Evolutionary conservation across 805 yeast genomes (phyloP), one percentile per base, ranked within the genome.

Genomic region (Saturnispora ahearnii): DNA sequence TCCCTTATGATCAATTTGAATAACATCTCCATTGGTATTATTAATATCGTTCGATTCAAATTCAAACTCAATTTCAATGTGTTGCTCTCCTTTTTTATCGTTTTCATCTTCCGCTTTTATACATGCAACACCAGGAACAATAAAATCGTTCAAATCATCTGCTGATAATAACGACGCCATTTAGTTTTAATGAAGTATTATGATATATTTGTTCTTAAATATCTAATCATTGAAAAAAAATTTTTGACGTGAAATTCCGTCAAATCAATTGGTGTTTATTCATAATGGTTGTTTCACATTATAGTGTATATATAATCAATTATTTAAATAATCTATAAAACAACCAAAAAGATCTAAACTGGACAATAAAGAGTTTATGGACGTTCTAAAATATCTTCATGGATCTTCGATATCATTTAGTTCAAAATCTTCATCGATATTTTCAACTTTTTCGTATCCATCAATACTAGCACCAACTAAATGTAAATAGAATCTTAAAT

Each of bases 41-140:
- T 37, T 74, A 73, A 26, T 26, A 26, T 26, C 29, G 29, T 3
- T 86, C 87, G 41, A 73, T 71, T 22, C 64, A 60, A 51, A 77
- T 83, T 80, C 86, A 3, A 70, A 42, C 34, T 61, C 63, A 15
- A 52, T 47, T 37, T 61, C 63, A n/a, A 52, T 46, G 26, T 55
- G 50, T 5, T 41, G 32, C 18, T 15, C 28, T 18, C 24, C 43
- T 12, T 22, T 12, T 7, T 28, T 30, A 7, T 31, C 31, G n/a
- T 22, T 7, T 15, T 61, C 64, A 31, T 68, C 73, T 48, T 77
- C 82, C 10, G 81, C 82, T 12, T 88, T 93, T 49, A 90, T 83
- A 63, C 99, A 93, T 0, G 96, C 98, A 28, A 87, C 82, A 0
- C 96, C 95, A 0, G 98, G 99, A 31, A 86, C 76, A 41, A 93